Conservation (phyloP, 768 basidiomycete genomes). For the Strobilomyces echinocephalus region DNA sequence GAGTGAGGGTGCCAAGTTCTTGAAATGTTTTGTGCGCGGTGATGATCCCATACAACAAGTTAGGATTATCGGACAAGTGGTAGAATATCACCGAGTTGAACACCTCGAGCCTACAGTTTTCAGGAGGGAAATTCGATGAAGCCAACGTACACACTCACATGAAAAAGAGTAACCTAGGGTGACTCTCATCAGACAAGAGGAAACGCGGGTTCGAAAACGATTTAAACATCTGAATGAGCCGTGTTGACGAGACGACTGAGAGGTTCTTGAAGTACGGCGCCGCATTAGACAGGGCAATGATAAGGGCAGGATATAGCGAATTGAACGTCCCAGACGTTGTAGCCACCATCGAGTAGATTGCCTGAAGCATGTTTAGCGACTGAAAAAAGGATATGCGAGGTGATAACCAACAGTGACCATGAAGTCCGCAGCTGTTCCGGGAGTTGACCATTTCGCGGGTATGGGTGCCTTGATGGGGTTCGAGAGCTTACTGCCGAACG, state of each 20-base stretch:
- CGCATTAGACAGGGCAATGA: slow-evolving; percentile 84
- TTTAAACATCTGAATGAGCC: slow-evolving; percentile 82
- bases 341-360: slow-evolving; percentile 85
- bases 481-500: slow-evolving; percentile 69
- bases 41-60: slow-evolving; percentile 81
- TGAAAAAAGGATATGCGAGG: not conserved
- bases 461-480: slow-evolving; percentile 59
- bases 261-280: slow-evolving; percentile 84
- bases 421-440: slow-evolving; percentile 79
- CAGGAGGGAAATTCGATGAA: not conserved
- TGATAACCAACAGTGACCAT: slow-evolving; percentile 66
- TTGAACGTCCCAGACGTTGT: slow-evolving; percentile 79
- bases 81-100: slow-evolving; percentile 83
- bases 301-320: slow-evolving; percentile 86
- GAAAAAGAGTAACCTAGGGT: slow-evolving; percentile 89
- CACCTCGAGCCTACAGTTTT: slow-evolving; percentile 66
- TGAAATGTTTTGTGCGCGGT: slow-evolving; percentile 83
- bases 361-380: slow-evolving; percentile 38
- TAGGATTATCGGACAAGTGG: slow-evolving; percentile 78
- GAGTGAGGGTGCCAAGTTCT: slow-evolving; percentile 86
- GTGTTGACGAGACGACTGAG: slow-evolving; percentile 73
- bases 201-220: slow-evolving; percentile 90
- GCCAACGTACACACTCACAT: slow-evolving; percentile 46
- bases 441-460: slow-evolving; percentile 71
- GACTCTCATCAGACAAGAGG: slow-evolving; percentile 89